A percentile compares a stretch with the other conserved stretches of the same genome.
phyloP scores from a whole-genome alignment of 345 rosid genomes.

The Gossypium turneri region DNA sequence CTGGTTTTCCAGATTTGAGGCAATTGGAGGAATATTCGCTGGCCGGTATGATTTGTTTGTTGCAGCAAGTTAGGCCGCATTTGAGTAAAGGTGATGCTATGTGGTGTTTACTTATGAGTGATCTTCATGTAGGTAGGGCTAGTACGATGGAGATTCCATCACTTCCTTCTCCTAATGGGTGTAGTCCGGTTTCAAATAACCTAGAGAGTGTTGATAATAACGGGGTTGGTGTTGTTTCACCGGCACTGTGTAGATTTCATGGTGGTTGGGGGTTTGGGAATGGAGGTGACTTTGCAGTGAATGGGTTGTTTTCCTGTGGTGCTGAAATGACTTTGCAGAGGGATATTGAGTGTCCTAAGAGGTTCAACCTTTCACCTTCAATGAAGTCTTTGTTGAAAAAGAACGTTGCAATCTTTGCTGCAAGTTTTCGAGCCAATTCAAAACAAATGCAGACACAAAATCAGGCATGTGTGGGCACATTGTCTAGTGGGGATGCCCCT shows the following conservation, averaged over 20 bases:
- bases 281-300: conserved; percentile 53
- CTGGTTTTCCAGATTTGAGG: conserved; percentile 60
- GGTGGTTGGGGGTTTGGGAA: conserved; percentile 85
- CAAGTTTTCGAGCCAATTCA: conserved; percentile 72
- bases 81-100: conserved; percentile 90
- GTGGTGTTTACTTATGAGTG: conserved; percentile 96
- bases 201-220: conserved; percentile 37
- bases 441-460: conserved; percentile 48
- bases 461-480: conserved; percentile 32
- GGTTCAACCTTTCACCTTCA: conserved; percentile 79
- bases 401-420: conserved; percentile 87
- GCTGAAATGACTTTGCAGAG: conserved; percentile 47
- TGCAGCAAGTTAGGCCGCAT: conserved; percentile 77
- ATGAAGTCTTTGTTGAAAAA: conserved; percentile 79
- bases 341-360: conserved; percentile 82
- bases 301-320: conserved; percentile 41
- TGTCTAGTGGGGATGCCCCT: conserved; percentile 30
- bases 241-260: conserved; percentile 68
- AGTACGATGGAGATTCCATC: conserved; percentile 57
- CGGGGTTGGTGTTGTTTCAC: conserved; percentile 47
- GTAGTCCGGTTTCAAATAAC: conserved; percentile 23
- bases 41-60: conserved; percentile 77
- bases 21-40: conserved; percentile 79
- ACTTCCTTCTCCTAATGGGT: conserved; percentile 26
- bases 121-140: conserved; percentile 85